These are phyloP conservation scores for Ophioceras dolichostomum DNA, from an alignment of 2,329 filamentous ascomycete species.

Conservation along the genomic window DNA sequence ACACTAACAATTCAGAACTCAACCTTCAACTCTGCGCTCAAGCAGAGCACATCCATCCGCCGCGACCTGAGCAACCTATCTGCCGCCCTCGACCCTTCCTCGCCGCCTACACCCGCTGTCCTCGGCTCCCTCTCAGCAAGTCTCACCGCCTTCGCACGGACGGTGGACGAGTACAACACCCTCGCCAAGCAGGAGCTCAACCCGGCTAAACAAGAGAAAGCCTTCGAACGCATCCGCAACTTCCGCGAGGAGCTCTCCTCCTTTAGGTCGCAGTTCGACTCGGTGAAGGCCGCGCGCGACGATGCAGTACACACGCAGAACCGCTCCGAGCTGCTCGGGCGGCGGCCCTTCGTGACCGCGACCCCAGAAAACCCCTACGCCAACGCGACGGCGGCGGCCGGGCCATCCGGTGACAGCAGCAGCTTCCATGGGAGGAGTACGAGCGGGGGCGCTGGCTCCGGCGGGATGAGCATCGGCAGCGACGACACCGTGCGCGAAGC, in stretches of 20 bases:
- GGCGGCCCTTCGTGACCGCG: conserved; percentile 66
- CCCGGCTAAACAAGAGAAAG: conserved; percentile 83
- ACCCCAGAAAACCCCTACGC: conserved; percentile 91
- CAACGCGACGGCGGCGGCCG: conserved; percentile 26
- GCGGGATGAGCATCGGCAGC: conserved; percentile 31
- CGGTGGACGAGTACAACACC: conserved; percentile 81
- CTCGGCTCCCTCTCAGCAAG: conserved; percentile 62
- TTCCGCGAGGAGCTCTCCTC: conserved; percentile 75
- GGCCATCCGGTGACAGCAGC: conserved; percentile 17
- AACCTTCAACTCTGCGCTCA: conserved; percentile 75
- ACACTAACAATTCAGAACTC: conserved; percentile 45
- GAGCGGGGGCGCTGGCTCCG: conserved; percentile 15
- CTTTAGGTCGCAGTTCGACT: conserved; percentile 66
- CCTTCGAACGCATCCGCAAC: conserved; percentile 69
- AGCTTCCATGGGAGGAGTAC: conserved; percentile 29
- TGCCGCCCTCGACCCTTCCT: conserved; percentile 6
- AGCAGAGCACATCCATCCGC: conserved; percentile 71
- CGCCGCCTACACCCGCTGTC: conserved; percentile 36
- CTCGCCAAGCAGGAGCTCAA: conserved; percentile 84
- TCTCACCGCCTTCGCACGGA: conserved; percentile 63
- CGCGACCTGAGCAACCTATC: conserved; percentile 50
- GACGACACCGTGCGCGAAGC: conserved; percentile 60
- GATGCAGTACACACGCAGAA: conserved; percentile 55
- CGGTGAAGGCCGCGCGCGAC: conserved; percentile 65
- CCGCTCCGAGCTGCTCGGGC: conserved; percentile 70